Conservation (phyloP, 805 yeast genomes). For the Suhomyces vadensis region DNA sequence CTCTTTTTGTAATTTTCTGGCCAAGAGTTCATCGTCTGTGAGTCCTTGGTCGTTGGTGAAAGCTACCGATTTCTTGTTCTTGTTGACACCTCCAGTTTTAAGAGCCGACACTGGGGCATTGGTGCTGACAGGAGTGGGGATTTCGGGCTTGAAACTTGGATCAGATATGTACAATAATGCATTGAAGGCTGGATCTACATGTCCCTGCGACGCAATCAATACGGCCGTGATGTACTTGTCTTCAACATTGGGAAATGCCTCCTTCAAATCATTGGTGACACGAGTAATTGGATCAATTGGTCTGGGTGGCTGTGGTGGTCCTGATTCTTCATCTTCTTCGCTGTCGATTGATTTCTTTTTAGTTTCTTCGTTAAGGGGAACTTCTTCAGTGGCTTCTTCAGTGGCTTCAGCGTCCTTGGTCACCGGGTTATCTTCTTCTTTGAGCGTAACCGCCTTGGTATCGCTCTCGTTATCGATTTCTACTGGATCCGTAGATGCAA, state of each 20-base stretch:
- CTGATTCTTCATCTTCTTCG: slow-evolving; percentile 16
- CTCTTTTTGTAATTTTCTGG: slow-evolving; percentile 74
- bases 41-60: slow-evolving; percentile 15
- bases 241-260: slow-evolving; percentile 84
- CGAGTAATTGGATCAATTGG: slow-evolving; percentile 62
- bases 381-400: slow-evolving; percentile 4
- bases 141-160: slow-evolving; percentile 58
- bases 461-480: not conserved
- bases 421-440: slow-evolving; percentile 10
- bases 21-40: slow-evolving; percentile 75
- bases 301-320: slow-evolving; percentile 48
- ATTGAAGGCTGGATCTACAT: slow-evolving; percentile 82
- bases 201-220: slow-evolving; percentile 81
- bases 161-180: slow-evolving; percentile 81
- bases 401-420: not conserved
- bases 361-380: slow-evolving; percentile 5
- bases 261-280: slow-evolving; percentile 62
- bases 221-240: slow-evolving; percentile 72
- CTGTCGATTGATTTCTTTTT: slow-evolving; percentile 11
- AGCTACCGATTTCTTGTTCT: slow-evolving; percentile 1
- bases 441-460: slow-evolving; percentile 2
- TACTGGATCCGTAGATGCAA: not conserved
- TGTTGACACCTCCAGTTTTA: not conserved
- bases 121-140: slow-evolving; percentile 33
- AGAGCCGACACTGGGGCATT: slow-evolving; percentile 28